Conservation (phyloP, 768 basidiomycete genomes). For the Mycena metata region DNA sequence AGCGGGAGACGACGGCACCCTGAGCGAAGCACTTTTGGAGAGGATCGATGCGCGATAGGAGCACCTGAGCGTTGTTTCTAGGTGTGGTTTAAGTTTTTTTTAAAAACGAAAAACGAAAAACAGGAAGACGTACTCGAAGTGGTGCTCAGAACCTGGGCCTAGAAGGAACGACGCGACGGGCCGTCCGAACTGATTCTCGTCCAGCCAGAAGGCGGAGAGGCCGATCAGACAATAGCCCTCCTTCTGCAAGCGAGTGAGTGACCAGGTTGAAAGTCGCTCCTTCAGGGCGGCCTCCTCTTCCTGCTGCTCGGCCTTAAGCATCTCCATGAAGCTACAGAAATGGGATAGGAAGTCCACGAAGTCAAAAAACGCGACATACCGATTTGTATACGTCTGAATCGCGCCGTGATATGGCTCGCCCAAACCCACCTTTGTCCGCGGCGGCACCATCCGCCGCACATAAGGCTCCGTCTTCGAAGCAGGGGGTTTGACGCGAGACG, state of each 20-base stretch:
- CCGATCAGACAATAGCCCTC: constrained; percentile 82
- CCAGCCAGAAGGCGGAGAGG: constrained; percentile 78
- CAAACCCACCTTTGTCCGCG: constrained; percentile 46
- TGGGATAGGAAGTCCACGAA: constrained; percentile 15
- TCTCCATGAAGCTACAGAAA: constrained; percentile 54
- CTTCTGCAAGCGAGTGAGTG: constrained; percentile 66
- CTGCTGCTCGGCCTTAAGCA: constrained; percentile 73
- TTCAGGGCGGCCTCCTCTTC: constrained; percentile 72
- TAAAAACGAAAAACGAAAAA: constrained; percentile 6
- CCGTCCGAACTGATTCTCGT: constrained; percentile 71
- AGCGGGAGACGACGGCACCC: constrained; percentile 69
- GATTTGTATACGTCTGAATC: constrained; percentile 65
- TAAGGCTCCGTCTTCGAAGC: constrained; percentile 31
- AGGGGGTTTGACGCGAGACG: constrained; percentile 59
- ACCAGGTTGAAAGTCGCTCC: constrained; percentile 79
- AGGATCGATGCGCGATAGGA: constrained; percentile 76
- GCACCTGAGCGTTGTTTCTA: constrained; percentile 79
- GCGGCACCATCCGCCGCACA: constrained; percentile 56
- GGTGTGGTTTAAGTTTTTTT: constrained; percentile 2
- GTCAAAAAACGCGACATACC: constrained; percentile 52
- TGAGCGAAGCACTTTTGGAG: constrained; percentile 64
- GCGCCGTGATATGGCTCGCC: constrained; percentile 63
- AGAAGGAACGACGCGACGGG: constrained; percentile 75
- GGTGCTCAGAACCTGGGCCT: constrained; percentile 78
- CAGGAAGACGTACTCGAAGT: constrained; percentile 71